These are phyloP conservation scores for Madurella mycetomatis DNA, from an alignment of 2,329 filamentous ascomycete genomes.

Conservation along the genomic window DNA sequence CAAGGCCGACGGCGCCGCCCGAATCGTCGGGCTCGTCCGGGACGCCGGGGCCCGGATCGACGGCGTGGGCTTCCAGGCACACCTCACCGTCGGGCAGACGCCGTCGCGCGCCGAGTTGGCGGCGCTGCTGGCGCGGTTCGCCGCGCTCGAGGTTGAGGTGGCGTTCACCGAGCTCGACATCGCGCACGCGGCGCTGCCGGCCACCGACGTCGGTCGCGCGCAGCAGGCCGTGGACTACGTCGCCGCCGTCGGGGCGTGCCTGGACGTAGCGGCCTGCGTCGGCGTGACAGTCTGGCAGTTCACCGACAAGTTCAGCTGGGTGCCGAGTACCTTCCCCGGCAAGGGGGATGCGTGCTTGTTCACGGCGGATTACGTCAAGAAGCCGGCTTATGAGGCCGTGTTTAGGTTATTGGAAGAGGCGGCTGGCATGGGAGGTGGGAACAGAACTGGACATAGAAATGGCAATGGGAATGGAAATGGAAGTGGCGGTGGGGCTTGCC, in stretches of 20 bases:
- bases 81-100: constrained; percentile 44
- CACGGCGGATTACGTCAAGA: constrained; percentile 35
- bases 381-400: constrained; percentile 39
- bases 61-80: constrained; percentile 49
- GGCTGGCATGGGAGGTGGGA: neutral
- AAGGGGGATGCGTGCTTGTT: constrained; percentile 39
- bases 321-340: constrained; percentile 37
- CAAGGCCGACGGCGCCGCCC: constrained; percentile 32
- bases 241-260: constrained; percentile 35
- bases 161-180: constrained; percentile 52
- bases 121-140: constrained; percentile 38
- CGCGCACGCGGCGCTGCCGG: constrained; percentile 41
- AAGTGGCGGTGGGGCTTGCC: too few relatives aligned
- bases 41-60: constrained; percentile 39
- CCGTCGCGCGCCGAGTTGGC: constrained; percentile 35
- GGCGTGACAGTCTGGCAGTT: constrained; percentile 44
- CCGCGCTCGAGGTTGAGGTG: constrained; percentile 42
- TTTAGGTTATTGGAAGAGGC: constrained; percentile 23
- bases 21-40: constrained; percentile 31
- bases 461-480: neutral
- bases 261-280: constrained; percentile 37
- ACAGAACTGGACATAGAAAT: neutral
- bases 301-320: constrained; percentile 34
- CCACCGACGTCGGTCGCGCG: constrained; percentile 35
- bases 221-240: constrained; percentile 48